These are phyloP conservation scores for Amborella trichopoda DNA, from an alignment of 164 flowering plant genomes.

Conservation along the genomic window DNA sequence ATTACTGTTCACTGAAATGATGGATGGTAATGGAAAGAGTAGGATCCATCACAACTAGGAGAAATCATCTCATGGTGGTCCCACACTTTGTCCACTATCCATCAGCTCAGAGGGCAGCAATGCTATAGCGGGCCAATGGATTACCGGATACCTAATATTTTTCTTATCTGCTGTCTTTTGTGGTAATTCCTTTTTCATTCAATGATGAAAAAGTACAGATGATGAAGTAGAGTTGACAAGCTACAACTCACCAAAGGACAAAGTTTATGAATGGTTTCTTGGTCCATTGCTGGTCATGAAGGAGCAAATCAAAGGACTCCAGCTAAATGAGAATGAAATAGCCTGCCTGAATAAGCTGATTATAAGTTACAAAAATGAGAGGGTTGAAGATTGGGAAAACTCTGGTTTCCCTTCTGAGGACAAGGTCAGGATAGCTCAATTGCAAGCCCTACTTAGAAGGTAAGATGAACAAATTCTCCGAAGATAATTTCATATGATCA, in stretches of 20 bases:
- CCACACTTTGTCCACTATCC: too few relatives aligned
- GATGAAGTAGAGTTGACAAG: constrained; percentile 53
- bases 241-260: constrained; percentile 55
- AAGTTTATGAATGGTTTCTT: constrained; percentile 67
- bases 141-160: too few relatives aligned
- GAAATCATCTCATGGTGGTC: too few relatives aligned
- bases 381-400: constrained; percentile 66
- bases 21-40: too few relatives aligned
- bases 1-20: too few relatives aligned
- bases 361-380: constrained; percentile 38
- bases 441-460: constrained; percentile 86
- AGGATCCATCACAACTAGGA: too few relatives aligned
- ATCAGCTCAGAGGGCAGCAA: too few relatives aligned
- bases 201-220: constrained; percentile 43
- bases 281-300: constrained; percentile 71
- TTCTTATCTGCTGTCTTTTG: too few relatives aligned
- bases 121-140: too few relatives aligned
- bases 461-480: constrained; percentile 9
- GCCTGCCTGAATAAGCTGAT: constrained; percentile 41
- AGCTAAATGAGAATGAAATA: constrained; percentile 53
- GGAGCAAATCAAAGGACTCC: constrained; percentile 69
- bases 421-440: constrained; percentile 56
- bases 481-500: too few relatives aligned
- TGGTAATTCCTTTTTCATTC: too few relatives aligned
- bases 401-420: constrained; percentile 57